Evolutionary conservation across 2,329 filamentous ascomycete genomes (phyloP).

Genomic region (Fusarium equiseti): DNA sequence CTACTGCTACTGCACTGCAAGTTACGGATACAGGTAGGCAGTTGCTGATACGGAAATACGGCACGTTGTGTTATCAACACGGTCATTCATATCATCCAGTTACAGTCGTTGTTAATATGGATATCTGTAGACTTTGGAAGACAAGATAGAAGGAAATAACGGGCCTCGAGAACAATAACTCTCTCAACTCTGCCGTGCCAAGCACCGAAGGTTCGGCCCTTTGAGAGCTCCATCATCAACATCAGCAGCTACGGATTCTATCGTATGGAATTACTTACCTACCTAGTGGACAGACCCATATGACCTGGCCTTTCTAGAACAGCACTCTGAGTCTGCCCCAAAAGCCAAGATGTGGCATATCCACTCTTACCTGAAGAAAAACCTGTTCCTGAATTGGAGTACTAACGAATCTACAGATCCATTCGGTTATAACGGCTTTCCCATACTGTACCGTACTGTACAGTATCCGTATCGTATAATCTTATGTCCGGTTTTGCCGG

Average conservation of each 20-base stretch:
- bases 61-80: neutral
- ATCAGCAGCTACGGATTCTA: neutral
- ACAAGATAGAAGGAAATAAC: conserved; percentile 18
- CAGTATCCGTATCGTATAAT: neutral
- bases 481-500: conserved; percentile 45
- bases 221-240: conserved; percentile 13
- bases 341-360: neutral
- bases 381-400: conserved; percentile 2
- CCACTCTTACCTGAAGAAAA: conserved; percentile 22
- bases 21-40: neutral
- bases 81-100: neutral
- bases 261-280: neutral
- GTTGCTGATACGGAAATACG: neutral
- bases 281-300: neutral
- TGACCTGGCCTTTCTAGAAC: conserved; percentile 11
- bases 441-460: neutral
- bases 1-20: neutral
- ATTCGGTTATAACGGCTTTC: conserved; percentile 42
- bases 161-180: conserved; percentile 39
- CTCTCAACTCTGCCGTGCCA: conserved; percentile 39
- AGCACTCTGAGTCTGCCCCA: neutral
- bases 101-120: conserved; percentile 6
- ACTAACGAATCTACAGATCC: neutral
- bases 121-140: conserved; percentile 17
- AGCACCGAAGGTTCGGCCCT: conserved; percentile 38